Base-by-base conservation (phyloP, 352 stramenopile genomes). In the Plasmopara halstedii region DNA sequence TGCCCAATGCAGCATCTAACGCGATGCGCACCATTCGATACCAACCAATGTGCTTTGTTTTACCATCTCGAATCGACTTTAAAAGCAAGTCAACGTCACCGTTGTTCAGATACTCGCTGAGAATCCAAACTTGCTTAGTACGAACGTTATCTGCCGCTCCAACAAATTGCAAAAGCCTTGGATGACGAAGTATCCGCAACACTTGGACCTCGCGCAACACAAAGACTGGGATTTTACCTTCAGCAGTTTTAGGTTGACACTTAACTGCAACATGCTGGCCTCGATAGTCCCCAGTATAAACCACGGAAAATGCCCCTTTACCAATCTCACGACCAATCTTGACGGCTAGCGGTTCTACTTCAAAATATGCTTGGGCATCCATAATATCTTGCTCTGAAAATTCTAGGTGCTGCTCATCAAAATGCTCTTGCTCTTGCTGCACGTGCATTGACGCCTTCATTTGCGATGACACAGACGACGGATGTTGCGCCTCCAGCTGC, bases 301-400 rank as follows among this genome's bases (percentile, higher is more conserved):
- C 82, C 20, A 89, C 54, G 0, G 77, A 89, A 62, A 93, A 93
- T 5, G 82, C 79, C 43, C 82, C 82, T 51, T 89, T 88, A 53
- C 82, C 82, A 42, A 93, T 86, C 62, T 90, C 79, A 26, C 76
- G 73, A 33, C 76, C 73, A 32, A 90, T 85, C 53, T 83, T 85
- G 31, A 89, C 67, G 34, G 67, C 58, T 10, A 53, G 37, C 11
- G 78, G 50, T 32, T 85, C 70, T 45, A 89, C 72, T 18, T 62
- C 49, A 43, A 87, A 84, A 10, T 86, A 62, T 51, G 48, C 41
- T 29, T 58, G 50, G 19, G 29, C 26, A 25, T 64, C 55, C 0
- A 54, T 46, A 8, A 36, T 41, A 1, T 51, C 40, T 39, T 64
- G 50, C 6, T 58, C 46, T 0, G 49, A 59, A 46, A 52, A 58